Base-by-base conservation (phyloP, 2,329 filamentous ascomycete species). In the Hypoxylon sp. region DNA sequence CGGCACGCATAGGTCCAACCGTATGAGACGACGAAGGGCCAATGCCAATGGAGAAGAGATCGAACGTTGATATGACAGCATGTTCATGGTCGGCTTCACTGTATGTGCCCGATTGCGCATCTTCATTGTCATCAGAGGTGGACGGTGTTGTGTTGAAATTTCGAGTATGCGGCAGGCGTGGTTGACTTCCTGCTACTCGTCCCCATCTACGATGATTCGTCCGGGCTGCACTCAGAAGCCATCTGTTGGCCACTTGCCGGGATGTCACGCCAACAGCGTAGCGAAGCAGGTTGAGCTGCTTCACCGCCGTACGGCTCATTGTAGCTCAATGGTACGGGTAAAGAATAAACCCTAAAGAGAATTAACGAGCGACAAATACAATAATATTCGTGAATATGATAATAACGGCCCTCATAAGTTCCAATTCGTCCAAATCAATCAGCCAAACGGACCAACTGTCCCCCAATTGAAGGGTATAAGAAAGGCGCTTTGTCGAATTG, bases 1-100 rank as follows among this genome's bases (percentile, higher is more conserved):
- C 82, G 5, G 82, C 82, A 16, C 82, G 80, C 82, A 84, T 84
- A 16, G 82, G 82, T 0, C 82, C 82, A 22, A 84, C 82, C 0
- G 82, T 84, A 72, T 84, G 82, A 9, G 82, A 84, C 1, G 82
- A 84, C 0, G 82, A 84, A 9, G 82, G 82, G 0, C 82, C 82
- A 67, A 84, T 84, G 68, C 82, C 82, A 54, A 84, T 83, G 30
- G 82, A 84, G 72, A 84, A 84, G 32, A 84, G 77, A 70, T 84
- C 82, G 65, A 84, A 84, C 0, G 82, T 81, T 2, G 82, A 84
- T 60, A 84, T 84, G 70, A 84, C 82, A 61, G 82, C 82, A 68
- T 84, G 82, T 68, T 84, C 82, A 48, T 82, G 80, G 49, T 83
- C 82, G 1, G 82, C 78, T 67, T 84, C 82, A 64, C 79, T 83